phyloP scores from a whole-genome alignment of 164 flowering plant genomes.

The Paratinospora sagittata region DNA sequence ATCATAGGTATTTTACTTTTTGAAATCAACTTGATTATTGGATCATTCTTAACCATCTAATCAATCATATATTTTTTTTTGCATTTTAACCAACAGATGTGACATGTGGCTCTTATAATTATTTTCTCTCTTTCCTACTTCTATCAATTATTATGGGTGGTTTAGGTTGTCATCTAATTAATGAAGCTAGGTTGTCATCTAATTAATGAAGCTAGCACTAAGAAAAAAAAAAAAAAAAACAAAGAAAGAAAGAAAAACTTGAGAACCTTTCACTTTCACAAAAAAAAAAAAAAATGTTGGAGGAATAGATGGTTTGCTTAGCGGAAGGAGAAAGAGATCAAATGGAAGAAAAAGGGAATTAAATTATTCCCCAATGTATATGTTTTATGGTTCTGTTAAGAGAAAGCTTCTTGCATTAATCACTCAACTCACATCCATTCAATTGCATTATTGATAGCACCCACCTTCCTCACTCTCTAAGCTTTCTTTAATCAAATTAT shows the following conservation, averaged over 20 bases:
- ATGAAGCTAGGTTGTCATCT: no score
- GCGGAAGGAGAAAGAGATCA: slow-evolving; percentile 26
- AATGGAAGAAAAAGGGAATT: no score
- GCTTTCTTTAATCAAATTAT: slow-evolving; percentile 7
- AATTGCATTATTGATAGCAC: slow-evolving; percentile 5
- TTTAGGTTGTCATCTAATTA: neutral
- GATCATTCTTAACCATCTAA: neutral
- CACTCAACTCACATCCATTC: slow-evolving; percentile 14
- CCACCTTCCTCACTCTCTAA: slow-evolving; percentile 11
- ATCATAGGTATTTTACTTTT: neutral
- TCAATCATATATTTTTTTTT: neutral
- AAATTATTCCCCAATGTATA: no score
- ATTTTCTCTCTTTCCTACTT: neutral
- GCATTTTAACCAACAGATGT: neutral
- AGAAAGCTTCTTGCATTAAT: slow-evolving; percentile 7
- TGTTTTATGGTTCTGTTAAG: neutral
- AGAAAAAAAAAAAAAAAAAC: no score
- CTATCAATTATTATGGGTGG: neutral
- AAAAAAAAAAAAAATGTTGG: neutral
- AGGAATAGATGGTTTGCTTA: slow-evolving; percentile 24
- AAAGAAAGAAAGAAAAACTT: neutral
- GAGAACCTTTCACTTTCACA: slow-evolving; percentile 13
- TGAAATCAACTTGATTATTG: neutral
- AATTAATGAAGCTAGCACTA: no score
- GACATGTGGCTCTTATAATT: neutral